A percentile compares a stretch with the other conserved stretches of the same genome.
Evolutionary conservation across 306 rosid species (phyloP).

Genomic region (Vicia sativa): DNA sequence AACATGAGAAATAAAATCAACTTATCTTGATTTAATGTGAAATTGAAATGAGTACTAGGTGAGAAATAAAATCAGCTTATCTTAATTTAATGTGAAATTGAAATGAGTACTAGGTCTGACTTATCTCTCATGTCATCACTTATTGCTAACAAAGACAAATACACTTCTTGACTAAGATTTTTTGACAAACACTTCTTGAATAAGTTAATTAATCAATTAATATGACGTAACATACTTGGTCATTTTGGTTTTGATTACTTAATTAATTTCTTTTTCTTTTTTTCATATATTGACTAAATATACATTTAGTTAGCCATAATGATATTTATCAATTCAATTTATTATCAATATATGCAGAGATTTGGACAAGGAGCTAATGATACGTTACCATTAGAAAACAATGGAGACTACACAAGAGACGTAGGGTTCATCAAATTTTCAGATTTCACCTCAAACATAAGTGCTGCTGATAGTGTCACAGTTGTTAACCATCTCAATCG

Average conservation of each 20-base stretch:
- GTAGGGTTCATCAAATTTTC: conserved; percentile 54
- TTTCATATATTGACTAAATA: not conserved
- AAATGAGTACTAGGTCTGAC: not conserved
- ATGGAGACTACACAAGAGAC: conserved; percentile 58
- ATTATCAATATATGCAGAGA: conserved; percentile 41
- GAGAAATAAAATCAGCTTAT: not conserved
- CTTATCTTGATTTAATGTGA: too few relatives aligned
- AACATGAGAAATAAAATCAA: too few relatives aligned
- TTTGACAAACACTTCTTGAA: too few relatives aligned
- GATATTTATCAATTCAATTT: not conserved
- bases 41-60: too few relatives aligned
- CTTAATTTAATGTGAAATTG: not conserved
- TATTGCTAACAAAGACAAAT: not conserved
- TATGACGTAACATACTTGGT: not conserved
- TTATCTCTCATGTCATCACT: not conserved
- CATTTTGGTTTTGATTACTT: not conserved
- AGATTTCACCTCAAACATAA: conserved; percentile 48
- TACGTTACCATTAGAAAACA: conserved; percentile 46
- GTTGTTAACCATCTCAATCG: conserved; percentile 54
- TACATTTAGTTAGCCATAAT: not conserved
- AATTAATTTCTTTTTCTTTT: not conserved
- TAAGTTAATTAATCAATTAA: not conserved
- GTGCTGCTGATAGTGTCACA: conserved; percentile 1
- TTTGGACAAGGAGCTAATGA: conserved; percentile 50
- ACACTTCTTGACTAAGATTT: not conserved